Evolutionary conservation across 2,329 filamentous ascomycete genomes (phyloP).

Genomic region (Chrysoporthe austroafricana): DNA sequence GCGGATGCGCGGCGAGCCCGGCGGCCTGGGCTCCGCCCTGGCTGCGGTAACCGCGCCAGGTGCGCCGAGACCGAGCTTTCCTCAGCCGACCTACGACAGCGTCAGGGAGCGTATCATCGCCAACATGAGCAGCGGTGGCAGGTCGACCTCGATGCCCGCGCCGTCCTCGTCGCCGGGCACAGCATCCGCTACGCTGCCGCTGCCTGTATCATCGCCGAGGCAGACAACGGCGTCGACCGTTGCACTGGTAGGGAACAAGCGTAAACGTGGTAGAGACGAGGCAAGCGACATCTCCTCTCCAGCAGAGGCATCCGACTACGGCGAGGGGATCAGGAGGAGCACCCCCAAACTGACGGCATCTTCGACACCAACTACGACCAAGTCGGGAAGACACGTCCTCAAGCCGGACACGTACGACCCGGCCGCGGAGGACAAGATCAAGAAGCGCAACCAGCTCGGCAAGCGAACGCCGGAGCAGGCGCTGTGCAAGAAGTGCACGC

Average conservation of each 20-base stretch:
- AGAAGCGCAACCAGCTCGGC: conserved; percentile 50
- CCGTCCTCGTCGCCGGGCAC: conserved; percentile 15
- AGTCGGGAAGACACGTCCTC: conserved; percentile 74
- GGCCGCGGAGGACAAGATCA: conserved; percentile 48
- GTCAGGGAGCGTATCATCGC: conserved; percentile 45
- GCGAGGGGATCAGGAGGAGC: conserved; percentile 39
- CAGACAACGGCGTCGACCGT: conserved; percentile 1
- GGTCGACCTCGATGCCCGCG: conserved; percentile 40
- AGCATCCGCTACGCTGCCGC: conserved; percentile 16
- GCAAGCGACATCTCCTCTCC: conserved; percentile 28
- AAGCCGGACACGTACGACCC: conserved; percentile 69
- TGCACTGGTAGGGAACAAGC: conserved; percentile 24
- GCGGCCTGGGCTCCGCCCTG: conserved; percentile 33
- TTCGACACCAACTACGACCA: conserved; percentile 67
- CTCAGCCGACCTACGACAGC: conserved; percentile 43
- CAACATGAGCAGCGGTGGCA: conserved; percentile 39
- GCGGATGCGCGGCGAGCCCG: conserved; percentile 34
- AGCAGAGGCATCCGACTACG: conserved; percentile 34
- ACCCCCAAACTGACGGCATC: conserved; percentile 32
- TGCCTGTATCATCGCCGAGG: conserved; percentile 24
- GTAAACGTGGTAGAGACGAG: conserved; percentile 29
- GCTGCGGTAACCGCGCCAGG: conserved; percentile 32
- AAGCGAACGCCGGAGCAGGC: conserved; percentile 64
- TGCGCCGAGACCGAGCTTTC: conserved; percentile 33
- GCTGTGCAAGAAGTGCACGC: conserved; percentile 73